These are phyloP conservation scores for Pichia sp. DNA, from an alignment of 1,139 yeast genomes.

Conservation along the genomic window DNA sequence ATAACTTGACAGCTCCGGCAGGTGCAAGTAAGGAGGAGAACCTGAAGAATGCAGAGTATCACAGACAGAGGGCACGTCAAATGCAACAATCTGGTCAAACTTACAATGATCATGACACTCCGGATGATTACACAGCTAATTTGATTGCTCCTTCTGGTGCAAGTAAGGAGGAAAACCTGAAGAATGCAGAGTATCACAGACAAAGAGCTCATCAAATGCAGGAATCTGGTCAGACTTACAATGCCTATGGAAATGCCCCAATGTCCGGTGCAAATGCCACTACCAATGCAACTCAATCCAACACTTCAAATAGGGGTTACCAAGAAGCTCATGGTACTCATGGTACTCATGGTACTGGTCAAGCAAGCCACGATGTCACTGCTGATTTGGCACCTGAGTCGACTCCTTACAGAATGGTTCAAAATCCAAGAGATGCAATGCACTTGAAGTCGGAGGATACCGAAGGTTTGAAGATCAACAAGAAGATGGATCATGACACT, in stretches of 20 bases:
- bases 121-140: background rate
- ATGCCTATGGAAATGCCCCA: background rate
- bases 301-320: background rate
- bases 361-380: constrained; percentile 1
- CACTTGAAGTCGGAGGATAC: constrained; percentile 6
- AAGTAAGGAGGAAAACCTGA: background rate
- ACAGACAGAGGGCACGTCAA: background rate
- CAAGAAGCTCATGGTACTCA: background rate
- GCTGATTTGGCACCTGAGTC: constrained; percentile 8
- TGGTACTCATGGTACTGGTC: no score
- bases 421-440: constrained; percentile 6
- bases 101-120: no score
- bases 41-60: constrained; percentile 1
- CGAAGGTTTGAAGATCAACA: constrained; percentile 3
- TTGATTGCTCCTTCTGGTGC: background rate
- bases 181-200: constrained; percentile 1
- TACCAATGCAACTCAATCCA: background rate
- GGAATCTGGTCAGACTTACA: background rate
- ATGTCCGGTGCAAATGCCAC: background rate
- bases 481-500: background rate
- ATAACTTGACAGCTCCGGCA: background rate
- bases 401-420: constrained; percentile 12
- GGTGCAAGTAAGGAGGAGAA: background rate
- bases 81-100: background rate
- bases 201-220: background rate